Percentiles rank a stretch among this genome's conserved stretches.
phyloP scores from a whole-genome alignment of 2,329 filamentous ascomycete species.

The Sporothrix pseudoabietina region DNA sequence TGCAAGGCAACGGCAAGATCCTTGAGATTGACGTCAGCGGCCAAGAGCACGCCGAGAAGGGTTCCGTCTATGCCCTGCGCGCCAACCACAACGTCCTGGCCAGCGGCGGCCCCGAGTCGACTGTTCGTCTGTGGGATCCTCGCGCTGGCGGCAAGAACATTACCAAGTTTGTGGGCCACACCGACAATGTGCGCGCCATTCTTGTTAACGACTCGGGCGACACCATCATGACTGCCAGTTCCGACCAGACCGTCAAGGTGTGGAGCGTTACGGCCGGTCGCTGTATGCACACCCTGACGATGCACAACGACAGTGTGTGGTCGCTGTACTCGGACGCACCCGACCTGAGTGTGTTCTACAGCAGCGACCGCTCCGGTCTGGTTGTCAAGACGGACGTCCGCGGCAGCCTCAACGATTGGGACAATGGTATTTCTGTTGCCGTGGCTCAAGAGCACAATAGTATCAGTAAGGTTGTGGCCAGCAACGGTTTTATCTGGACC shows the following conservation, averaged over 20 bases:
- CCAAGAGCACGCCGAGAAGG: slow-evolving; percentile 84
- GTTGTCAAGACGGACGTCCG: slow-evolving; percentile 96
- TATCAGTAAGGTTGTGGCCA: slow-evolving; percentile 67
- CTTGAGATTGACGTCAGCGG: slow-evolving; percentile 83
- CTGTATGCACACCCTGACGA: slow-evolving; percentile 97
- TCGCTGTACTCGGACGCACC: slow-evolving; percentile 89
- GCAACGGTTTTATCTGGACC: slow-evolving; percentile 82
- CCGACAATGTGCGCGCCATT: slow-evolving; percentile 89
- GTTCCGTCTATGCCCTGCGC: slow-evolving; percentile 89
- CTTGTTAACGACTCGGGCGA: slow-evolving; percentile 86
- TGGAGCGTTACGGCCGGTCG: slow-evolving; percentile 95
- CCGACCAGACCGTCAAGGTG: slow-evolving; percentile 95
- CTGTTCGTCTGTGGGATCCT: slow-evolving; percentile 89
- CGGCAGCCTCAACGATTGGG: slow-evolving; percentile 69
- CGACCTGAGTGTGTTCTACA: slow-evolving; percentile 87
- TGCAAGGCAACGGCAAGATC: slow-evolving; percentile 82
- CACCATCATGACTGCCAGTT: slow-evolving; percentile 89
- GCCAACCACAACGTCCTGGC: slow-evolving; percentile 80
- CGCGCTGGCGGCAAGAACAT: slow-evolving; percentile 78
- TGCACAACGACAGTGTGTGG: slow-evolving; percentile 99
- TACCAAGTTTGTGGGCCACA: slow-evolving; percentile 95
- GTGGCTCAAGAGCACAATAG: slow-evolving; percentile 89
- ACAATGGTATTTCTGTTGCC: slow-evolving; percentile 80
- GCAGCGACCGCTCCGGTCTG: slow-evolving; percentile 85
- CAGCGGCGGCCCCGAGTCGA: slow-evolving; percentile 90